Conservation (phyloP, 176 grass and related monocot genomes). For the Tillandsia fasciculata region DNA sequence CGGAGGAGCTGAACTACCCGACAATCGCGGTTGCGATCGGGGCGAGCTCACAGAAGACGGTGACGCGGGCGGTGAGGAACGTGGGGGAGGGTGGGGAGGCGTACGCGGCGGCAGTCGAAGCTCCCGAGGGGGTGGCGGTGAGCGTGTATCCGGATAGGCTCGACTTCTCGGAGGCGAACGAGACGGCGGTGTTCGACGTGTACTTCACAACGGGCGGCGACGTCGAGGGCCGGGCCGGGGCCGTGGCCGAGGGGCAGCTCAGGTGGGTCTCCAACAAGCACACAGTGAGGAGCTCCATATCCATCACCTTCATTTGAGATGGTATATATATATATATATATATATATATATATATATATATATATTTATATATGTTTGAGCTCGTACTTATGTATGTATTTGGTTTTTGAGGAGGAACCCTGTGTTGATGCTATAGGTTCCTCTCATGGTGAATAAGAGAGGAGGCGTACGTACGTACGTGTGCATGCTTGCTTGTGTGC, state of each 20-base stretch:
- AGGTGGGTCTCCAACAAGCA: slow-evolving; percentile 9
- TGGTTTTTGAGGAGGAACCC: too few relatives aligned
- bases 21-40: neutral
- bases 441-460: too few relatives aligned
- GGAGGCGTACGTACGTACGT: too few relatives aligned
- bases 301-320: neutral
- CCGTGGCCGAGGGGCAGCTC: neutral
- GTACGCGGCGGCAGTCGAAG: neutral
- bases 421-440: too few relatives aligned
- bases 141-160: neutral
- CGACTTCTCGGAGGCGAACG: neutral
- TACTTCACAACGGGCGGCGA: neutral
- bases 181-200: neutral
- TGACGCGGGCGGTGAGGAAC: slow-evolving; percentile 4
- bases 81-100: neutral
- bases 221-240: neutral
- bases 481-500: too few relatives aligned
- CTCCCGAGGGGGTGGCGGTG: neutral
- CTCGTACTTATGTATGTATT: neutral
- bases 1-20: slow-evolving; percentile 17
- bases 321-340: neutral
- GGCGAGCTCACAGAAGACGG: neutral
- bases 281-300: slow-evolving; percentile 1
- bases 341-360: neutral
- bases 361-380: neutral